Percentiles rank a stretch among this genome's conserved stretches.
Evolutionary conservation across 2,329 filamentous ascomycete species (phyloP).

Genomic region (Colletotrichum lentis): DNA sequence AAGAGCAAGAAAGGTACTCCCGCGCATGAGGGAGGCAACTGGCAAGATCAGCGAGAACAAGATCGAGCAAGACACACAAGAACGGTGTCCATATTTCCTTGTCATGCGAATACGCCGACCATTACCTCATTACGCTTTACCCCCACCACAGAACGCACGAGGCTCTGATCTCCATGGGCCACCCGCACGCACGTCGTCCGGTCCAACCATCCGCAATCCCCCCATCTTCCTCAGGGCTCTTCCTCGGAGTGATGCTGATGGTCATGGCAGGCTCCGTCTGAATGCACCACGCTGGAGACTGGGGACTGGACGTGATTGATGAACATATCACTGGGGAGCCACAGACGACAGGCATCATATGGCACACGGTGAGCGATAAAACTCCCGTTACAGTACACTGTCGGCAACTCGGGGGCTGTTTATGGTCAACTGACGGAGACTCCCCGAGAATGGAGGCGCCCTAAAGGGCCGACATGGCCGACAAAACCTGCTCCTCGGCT

Average conservation of each 20-base stretch:
- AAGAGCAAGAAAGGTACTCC: background rate
- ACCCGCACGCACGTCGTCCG: background rate
- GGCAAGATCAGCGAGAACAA: background rate
- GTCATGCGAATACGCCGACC: background rate
- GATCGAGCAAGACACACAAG: background rate
- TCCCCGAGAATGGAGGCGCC: conserved; percentile 27
- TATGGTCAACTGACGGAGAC: conserved; percentile 13
- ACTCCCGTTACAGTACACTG: conserved; percentile 19
- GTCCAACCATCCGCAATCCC: conserved; percentile 27
- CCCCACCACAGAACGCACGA: conserved; percentile 12
- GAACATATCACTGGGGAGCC: background rate
- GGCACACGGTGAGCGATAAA: conserved; percentile 19
- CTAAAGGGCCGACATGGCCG: conserved; percentile 28
- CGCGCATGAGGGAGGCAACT: background rate
- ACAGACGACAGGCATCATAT: conserved; percentile 2
- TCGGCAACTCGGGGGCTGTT: background rate
- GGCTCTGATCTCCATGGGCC: background rate
- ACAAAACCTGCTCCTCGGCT: conserved; percentile 18
- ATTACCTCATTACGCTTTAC: conserved; percentile 2
- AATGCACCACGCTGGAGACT: background rate
- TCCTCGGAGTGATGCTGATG: conserved; percentile 26
- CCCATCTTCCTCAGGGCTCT: conserved; percentile 14
- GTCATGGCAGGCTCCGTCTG: background rate
- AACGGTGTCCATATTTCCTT: no score
- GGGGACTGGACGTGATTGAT: background rate